Evolutionary conservation across 192 early-diverging fungal species (phyloP).

Genomic region (Entomortierella lignicola): DNA sequence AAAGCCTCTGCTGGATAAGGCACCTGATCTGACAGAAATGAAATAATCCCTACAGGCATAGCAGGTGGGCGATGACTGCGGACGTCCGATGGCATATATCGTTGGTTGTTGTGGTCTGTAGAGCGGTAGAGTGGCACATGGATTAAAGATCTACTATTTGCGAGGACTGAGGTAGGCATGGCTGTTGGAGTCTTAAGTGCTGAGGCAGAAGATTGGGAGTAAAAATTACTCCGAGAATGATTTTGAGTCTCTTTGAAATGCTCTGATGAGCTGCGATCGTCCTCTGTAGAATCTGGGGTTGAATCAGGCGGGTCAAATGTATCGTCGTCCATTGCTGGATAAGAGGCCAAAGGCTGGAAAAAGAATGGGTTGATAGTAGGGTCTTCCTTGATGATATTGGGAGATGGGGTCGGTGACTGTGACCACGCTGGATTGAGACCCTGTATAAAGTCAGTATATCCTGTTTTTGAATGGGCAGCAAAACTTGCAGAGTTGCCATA

Average conservation of each 20-base stretch:
- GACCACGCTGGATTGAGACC: constrained; percentile 68
- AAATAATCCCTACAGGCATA: constrained; percentile 64
- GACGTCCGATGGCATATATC: constrained; percentile 42
- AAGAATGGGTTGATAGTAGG: constrained; percentile 66
- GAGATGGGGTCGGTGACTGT: constrained; percentile 65
- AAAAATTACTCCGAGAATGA: constrained; percentile 2
- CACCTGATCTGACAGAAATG: constrained; percentile 63
- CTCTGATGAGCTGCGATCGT: constrained; percentile 28
- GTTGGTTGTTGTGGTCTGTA: constrained; percentile 52
- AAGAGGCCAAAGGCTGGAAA: constrained; percentile 55
- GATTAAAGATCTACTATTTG: constrained; percentile 61
- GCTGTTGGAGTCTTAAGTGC: constrained; percentile 24
- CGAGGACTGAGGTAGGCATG: constrained; percentile 28
- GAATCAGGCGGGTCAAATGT: constrained; percentile 66
- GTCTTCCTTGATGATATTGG: constrained; percentile 60
- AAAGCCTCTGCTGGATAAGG: constrained; percentile 62
- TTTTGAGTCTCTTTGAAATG: constrained; percentile 1
- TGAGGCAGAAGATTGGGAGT: neutral
- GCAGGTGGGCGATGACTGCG: constrained; percentile 36
- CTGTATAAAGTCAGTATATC: constrained; percentile 67
- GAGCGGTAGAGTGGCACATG: constrained; percentile 64
- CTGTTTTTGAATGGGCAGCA: constrained; percentile 22
- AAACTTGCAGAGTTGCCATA: constrained; percentile 5
- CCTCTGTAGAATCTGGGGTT: constrained; percentile 42
- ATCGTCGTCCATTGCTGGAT: constrained; percentile 65